These are phyloP conservation scores for Verticillium alfalfae DNA, from an alignment of 2,329 filamentous ascomycete genomes.

Conservation along the genomic window DNA sequence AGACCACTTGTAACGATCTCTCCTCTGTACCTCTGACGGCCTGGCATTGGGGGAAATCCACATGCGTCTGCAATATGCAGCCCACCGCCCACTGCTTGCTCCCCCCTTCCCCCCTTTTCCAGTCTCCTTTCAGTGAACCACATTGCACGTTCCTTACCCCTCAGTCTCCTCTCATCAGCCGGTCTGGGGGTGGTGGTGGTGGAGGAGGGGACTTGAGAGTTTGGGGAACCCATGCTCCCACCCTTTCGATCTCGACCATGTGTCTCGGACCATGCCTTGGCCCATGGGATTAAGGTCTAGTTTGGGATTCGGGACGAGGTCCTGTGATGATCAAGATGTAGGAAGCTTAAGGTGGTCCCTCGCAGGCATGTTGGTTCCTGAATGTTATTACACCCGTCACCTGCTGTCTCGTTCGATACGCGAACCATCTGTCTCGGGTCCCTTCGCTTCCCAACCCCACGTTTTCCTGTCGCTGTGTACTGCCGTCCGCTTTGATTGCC, in stretches of 20 bases:
- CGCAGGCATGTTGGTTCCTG: background rate
- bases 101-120: background rate
- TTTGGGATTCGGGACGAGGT: background rate
- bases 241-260: conserved; percentile 7
- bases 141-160: too few relatives aligned
- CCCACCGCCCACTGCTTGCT: background rate
- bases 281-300: background rate
- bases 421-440: background rate
- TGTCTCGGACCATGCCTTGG: background rate
- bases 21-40: background rate
- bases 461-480: background rate
- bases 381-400: background rate
- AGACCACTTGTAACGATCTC: too few relatives aligned
- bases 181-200: background rate
- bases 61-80: background rate
- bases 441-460: background rate
- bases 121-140: too few relatives aligned
- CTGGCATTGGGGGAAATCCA: background rate
- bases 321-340: background rate
- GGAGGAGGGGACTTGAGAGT: background rate
- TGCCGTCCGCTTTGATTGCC: background rate
- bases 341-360: background rate
- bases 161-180: background rate
- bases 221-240: conserved; percentile 8
- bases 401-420: background rate